Evolutionary conservation across 2,329 filamentous ascomycete species (phyloP), one percentile per base, ranked within the genome.

Genomic region (Colletotrichum filicis): DNA sequence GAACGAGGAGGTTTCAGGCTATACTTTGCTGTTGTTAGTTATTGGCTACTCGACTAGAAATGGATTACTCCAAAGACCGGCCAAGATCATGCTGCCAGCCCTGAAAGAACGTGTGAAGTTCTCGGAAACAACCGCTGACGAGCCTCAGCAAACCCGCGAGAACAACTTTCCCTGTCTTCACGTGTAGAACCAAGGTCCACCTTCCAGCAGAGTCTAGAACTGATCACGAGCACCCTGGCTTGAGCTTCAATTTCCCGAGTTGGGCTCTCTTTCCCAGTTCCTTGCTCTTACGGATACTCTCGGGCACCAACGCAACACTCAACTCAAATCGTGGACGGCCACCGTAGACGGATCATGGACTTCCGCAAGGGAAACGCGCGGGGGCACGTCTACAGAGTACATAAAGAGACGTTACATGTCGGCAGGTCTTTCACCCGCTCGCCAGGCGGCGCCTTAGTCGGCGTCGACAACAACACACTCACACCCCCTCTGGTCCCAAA

Each of bases 251-350:
- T 52, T 71, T 30, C 28, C 57, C 68, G 49, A 72, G 11, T 42
- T n/a, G 24, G 64, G 37, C 30, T 26, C 24, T 16, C n/a, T 46
- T 53, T 30, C 61, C 61, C 32, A 28, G 35, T 35, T n/a, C 42
- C 42, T 49, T 49, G 42, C 52, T 32, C 26, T n/a, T 58, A 42
- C 37, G 37, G 37, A 42, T 42, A 46, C 66, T 66, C 59, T 66
- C 71, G 49, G 71, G 71, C 66, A 71, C 71, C 71, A 73, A 65
- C 56, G 66, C 71, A 52, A 42, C 60, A 30, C 30, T 49, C 66
- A 56, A 65, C 55, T 70, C 28, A 64, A 64, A 56, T 57, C 61
- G 35, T 24, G 32, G 66, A 73, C 59, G 66, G 59, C 42, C 35
- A 62, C 71, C 66, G 61, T 71, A 55, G 28, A 35, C 67, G 66